Percentiles rank a stretch among this genome's conserved stretches.
phyloP scores from a whole-genome alignment of 768 basidiomycete genomes.

The Suillus americanus region DNA sequence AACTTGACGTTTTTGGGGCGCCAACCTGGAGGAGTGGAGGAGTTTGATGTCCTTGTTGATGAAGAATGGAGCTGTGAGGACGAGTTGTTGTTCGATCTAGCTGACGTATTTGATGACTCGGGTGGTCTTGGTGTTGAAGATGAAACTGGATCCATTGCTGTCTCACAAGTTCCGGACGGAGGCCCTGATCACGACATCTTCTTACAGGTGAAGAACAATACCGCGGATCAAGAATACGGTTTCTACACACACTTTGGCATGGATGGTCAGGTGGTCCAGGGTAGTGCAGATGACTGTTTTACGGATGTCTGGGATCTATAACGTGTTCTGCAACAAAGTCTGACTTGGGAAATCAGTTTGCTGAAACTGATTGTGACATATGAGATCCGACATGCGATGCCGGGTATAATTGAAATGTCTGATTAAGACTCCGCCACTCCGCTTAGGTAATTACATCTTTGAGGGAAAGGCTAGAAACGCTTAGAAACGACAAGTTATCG shows the following conservation, averaged over 20 bases:
- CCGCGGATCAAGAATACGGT: conserved; percentile 4
- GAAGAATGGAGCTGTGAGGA: conserved; percentile 10
- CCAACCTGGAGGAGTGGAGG: conserved; percentile 15
- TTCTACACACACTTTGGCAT: not conserved
- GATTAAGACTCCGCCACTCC: conserved; percentile 29
- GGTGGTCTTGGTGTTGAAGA: not conserved
- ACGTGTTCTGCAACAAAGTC: conserved; percentile 5
- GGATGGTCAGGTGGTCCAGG: conserved; percentile 1
- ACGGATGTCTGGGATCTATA: conserved; percentile 14
- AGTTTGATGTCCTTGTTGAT: conserved; percentile 4
- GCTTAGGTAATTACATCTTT: conserved; percentile 22
- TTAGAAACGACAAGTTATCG: conserved; percentile 12
- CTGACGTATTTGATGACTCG: conserved; percentile 7
- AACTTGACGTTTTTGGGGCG: conserved; percentile 14
- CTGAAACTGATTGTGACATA: conserved; percentile 25
- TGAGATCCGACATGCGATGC: conserved; percentile 21
- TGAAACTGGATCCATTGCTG: not conserved
- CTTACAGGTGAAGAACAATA: conserved; percentile 3
- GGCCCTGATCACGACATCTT: conserved; percentile 3
- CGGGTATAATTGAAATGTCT: conserved; percentile 5
- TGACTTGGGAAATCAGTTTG: conserved; percentile 4
- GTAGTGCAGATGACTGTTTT: conserved; percentile 3
- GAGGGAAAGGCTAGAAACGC: conserved; percentile 8
- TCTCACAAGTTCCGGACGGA: conserved; percentile 3
- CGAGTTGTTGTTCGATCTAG: conserved; percentile 17